A percentile compares a stretch with the other conserved stretches of the same genome.
Evolutionary conservation across 805 yeast species (phyloP).

Genomic region (Zygosaccharomyces gambellarensis): DNA sequence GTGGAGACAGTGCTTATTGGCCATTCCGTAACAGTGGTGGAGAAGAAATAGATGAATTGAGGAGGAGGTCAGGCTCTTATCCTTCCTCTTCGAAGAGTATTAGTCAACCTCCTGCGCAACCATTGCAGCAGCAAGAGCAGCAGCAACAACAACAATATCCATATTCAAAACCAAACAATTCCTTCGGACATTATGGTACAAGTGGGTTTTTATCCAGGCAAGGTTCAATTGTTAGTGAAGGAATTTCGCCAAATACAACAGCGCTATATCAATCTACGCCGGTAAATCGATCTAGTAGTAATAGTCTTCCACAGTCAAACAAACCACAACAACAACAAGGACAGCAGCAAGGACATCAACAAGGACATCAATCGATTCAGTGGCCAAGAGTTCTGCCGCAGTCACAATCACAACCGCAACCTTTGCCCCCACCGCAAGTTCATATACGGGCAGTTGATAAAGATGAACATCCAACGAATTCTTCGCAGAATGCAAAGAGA

Average conservation of each 20-base stretch:
- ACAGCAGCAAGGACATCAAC: not conserved
- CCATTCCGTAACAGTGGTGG: conserved; percentile 1
- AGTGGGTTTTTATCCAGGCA: conserved; percentile 30
- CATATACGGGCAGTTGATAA: not conserved
- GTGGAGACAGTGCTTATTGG: not conserved
- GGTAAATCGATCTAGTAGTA: conserved; percentile 4
- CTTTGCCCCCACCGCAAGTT: not conserved
- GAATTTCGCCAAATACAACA: conserved; percentile 30
- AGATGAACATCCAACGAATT: not conserved
- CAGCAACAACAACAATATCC: conserved; percentile 6
- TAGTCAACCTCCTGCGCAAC: conserved; percentile 12
- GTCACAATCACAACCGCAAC: not conserved
- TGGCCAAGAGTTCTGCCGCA: not conserved
- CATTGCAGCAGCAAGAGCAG: conserved; percentile 9
- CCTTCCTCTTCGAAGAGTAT: conserved; percentile 27
- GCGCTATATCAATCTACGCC: conserved; percentile 9
- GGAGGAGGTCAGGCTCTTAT: conserved; percentile 27
- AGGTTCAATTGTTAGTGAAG: conserved; percentile 30
- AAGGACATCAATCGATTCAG: conserved; percentile 2
- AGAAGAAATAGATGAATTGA: conserved; percentile 18
- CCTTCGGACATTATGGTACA: conserved; percentile 25
- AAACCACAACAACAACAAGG: not conserved
- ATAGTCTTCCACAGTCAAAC: not conserved
- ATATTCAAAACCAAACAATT: conserved; percentile 8
- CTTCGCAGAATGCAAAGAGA: conserved; percentile 3